A percentile compares a stretch with the other conserved stretches of the same genome.
Conservation (phyloP, 2,329 filamentous ascomycete species). For the Claviceps africana region DNA sequence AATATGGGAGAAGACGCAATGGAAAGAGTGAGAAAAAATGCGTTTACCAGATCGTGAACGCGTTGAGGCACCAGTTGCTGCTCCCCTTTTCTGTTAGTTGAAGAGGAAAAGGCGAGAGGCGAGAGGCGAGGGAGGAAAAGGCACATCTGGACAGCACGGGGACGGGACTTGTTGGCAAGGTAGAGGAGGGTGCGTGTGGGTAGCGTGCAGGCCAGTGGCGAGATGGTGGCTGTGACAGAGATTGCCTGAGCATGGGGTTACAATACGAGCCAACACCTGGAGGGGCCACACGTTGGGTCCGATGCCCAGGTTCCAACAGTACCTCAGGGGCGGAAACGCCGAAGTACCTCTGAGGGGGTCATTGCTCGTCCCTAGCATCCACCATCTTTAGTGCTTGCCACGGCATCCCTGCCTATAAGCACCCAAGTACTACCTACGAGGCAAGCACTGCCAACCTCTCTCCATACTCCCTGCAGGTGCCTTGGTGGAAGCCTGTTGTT, state of each 20-base stretch:
- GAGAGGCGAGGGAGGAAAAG: not conserved
- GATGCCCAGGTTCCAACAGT: not conserved
- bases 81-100: constrained; percentile 1
- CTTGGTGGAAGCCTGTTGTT: not conserved
- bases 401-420: too few species aligned
- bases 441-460: too few species aligned
- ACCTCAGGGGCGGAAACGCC: not conserved
- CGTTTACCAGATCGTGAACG: constrained; percentile 4
- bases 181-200: not conserved
- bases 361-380: not conserved
- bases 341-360: not conserved
- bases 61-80: not conserved
- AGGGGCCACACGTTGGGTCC: not conserved
- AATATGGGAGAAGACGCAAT: constrained; percentile 8
- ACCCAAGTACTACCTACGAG: too few species aligned
- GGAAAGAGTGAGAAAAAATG: constrained; percentile 7
- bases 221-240: not conserved
- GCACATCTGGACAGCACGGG: not conserved
- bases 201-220: not conserved
- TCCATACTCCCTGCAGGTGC: not conserved
- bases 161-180: not conserved
- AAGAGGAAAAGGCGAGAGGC: not conserved
- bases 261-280: not conserved
- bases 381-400: not conserved
- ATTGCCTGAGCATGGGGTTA: not conserved